Conservation (phyloP, 305 asterid species). For the Fraxinus sp. region DNA sequence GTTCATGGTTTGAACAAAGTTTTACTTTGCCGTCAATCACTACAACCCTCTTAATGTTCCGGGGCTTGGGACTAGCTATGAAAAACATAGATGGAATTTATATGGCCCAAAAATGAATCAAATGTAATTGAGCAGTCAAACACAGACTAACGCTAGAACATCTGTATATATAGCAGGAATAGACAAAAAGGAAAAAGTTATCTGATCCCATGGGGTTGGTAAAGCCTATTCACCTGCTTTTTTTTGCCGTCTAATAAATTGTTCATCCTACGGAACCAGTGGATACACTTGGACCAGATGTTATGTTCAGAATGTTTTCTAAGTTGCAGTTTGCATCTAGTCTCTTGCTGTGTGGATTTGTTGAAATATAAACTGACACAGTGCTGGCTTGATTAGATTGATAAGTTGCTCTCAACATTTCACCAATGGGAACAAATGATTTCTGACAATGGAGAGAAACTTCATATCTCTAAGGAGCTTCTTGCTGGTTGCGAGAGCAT, state of each 20-base stretch:
- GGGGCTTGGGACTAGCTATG: background rate
- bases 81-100: background rate
- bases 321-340: background rate
- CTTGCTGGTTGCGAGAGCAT: slow-evolving; percentile 79
- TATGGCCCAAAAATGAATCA: background rate
- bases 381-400: slow-evolving; percentile 54
- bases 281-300: background rate
- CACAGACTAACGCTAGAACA: background rate
- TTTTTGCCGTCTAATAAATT: slow-evolving; percentile 9
- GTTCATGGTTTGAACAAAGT: background rate
- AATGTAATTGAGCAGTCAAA: background rate
- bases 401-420: slow-evolving; percentile 67
- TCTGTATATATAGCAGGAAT: background rate
- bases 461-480: slow-evolving; percentile 65
- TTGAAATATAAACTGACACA: slow-evolving; percentile 19
- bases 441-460: slow-evolving; percentile 56
- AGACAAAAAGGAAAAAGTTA: background rate
- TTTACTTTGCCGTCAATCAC: background rate
- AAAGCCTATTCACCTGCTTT: slow-evolving; percentile 10
- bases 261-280: background rate
- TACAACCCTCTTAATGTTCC: background rate
- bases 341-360: slow-evolving; percentile 2
- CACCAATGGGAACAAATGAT: slow-evolving; percentile 79
- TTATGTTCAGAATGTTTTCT: background rate
- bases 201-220: background rate